These are phyloP conservation scores for Bolboschoenoplectus hybrid DNA, from an alignment of 202 grass and related monocot species.

Conservation along the genomic window DNA sequence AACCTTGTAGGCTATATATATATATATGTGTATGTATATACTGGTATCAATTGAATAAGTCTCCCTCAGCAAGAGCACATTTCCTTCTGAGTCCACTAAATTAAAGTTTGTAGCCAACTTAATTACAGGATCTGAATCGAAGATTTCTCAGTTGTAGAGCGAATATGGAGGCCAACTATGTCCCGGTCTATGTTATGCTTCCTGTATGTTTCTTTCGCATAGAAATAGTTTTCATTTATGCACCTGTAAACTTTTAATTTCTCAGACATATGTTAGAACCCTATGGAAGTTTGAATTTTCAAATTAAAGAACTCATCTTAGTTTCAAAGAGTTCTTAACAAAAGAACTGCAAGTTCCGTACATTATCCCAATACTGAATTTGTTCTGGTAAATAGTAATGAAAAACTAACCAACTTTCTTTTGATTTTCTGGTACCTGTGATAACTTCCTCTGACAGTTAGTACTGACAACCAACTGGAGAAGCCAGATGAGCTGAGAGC, in stretches of 20 bases:
- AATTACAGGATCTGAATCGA: constrained; percentile 37
- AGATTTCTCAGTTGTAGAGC: constrained; percentile 43
- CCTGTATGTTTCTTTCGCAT: constrained; percentile 48
- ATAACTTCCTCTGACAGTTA: constrained; percentile 38
- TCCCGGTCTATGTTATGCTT: constrained; percentile 86
- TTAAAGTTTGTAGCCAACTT: background rate
- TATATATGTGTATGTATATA: background rate
- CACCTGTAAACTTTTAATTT: background rate
- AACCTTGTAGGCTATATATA: no score
- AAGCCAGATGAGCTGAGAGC: constrained; percentile 48
- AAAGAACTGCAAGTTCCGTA: no score
- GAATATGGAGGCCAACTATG: constrained; percentile 61
- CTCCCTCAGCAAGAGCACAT: background rate
- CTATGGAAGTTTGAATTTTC: no score
- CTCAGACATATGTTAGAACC: no score
- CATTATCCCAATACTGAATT: no score
- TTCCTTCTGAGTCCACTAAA: constrained; percentile 20
- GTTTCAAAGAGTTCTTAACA: no score
- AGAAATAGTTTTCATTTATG: background rate
- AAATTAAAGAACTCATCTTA: no score
- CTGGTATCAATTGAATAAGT: background rate
- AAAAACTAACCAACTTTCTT: background rate
- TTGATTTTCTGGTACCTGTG: background rate
- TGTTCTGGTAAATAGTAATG: no score
- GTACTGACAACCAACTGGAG: constrained; percentile 44